Evolutionary conservation across 2,329 filamentous ascomycete genomes (phyloP), one percentile per base, ranked within the genome.

Genomic region (Apiospora koreana): DNA sequence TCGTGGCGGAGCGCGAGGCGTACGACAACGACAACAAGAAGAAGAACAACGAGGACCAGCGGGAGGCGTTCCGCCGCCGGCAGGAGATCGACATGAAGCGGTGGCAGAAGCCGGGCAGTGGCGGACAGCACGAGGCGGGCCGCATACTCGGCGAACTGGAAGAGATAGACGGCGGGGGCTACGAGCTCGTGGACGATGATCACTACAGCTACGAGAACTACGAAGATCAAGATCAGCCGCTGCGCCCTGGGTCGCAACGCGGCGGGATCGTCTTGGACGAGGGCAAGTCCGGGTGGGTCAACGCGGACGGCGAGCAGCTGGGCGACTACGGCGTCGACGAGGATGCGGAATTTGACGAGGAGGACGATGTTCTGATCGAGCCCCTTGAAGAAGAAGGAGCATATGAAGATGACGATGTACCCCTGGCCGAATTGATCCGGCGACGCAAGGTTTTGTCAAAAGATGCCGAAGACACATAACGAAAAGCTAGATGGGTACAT

Each of bases 251-350:
- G 4, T 46, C 43, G 43, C 43, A n/a, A n/a, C 43, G 43, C 42
- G 25, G 25, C 28, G 31, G 74, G 3, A 72, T 75, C 48, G 73
- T 78, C 3, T 69, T 74, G 0, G 74, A 78, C 58, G 83, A 85
- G 73, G 88, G 86, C 6, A 85, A 88, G 75, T 86, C 86, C 54
- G 87, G 83, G 6, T 96, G 93, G 93, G 89, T 86, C 0, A 95
- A 95, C 74, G 86, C 88, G 0, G 93, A 95, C 68, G 93, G 93
- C 1, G 92, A 95, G 77, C 84, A 89, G 43, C 81, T 96, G 67
- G 85, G 87, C 54, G 93, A 96, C 76, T 96, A 91, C 76, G 93
- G 93, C 1, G 93, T 96, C 0, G 93, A 95, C 74, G 92, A 94
- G 76, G 92, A 93, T 18, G 87, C 86, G 0, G 91, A 94, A 70